phyloP scores from a whole-genome alignment of 768 basidiomycete genomes.

The Leucocoprinus leucothites region DNA sequence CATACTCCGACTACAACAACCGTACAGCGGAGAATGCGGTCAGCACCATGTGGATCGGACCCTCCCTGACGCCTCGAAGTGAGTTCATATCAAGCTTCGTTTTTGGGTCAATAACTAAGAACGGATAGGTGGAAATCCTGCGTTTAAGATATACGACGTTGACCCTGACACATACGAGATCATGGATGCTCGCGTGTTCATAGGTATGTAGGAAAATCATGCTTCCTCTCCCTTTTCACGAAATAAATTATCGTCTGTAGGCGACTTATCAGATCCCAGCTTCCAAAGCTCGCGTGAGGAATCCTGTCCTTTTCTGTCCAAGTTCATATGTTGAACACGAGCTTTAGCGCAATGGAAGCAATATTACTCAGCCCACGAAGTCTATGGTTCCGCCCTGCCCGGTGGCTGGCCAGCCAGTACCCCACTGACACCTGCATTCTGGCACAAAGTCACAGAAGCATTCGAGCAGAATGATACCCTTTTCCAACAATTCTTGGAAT shows the following conservation, averaged over 20 bases:
- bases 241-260: slow-evolving; percentile 22
- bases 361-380: slow-evolving; percentile 54
- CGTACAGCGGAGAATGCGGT: slow-evolving; percentile 43
- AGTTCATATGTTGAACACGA: too few relatives aligned
- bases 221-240: too few relatives aligned
- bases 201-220: too few relatives aligned
- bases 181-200: slow-evolving; percentile 53
- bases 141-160: slow-evolving; percentile 59
- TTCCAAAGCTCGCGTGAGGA: slow-evolving; percentile 45
- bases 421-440: slow-evolving; percentile 50
- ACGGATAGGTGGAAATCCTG: slow-evolving; percentile 53
- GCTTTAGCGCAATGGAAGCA: slow-evolving; percentile 49
- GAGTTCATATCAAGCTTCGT: slow-evolving; percentile 12
- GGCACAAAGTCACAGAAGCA: slow-evolving; percentile 57
- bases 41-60: slow-evolving; percentile 47
- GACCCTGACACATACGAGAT: slow-evolving; percentile 67
- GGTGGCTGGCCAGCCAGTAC: slow-evolving; percentile 33
- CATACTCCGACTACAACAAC: slow-evolving; percentile 51
- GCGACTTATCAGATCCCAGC: slow-evolving; percentile 35
- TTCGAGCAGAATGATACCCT: slow-evolving; percentile 44
- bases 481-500: slow-evolving; percentile 44
- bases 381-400: slow-evolving; percentile 41
- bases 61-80: slow-evolving; percentile 59
- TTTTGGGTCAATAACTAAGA: background rate
- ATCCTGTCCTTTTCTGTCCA: background rate